Base-by-base conservation (phyloP, 2,329 filamentous ascomycete genomes). In the Massarina eburnea region DNA sequence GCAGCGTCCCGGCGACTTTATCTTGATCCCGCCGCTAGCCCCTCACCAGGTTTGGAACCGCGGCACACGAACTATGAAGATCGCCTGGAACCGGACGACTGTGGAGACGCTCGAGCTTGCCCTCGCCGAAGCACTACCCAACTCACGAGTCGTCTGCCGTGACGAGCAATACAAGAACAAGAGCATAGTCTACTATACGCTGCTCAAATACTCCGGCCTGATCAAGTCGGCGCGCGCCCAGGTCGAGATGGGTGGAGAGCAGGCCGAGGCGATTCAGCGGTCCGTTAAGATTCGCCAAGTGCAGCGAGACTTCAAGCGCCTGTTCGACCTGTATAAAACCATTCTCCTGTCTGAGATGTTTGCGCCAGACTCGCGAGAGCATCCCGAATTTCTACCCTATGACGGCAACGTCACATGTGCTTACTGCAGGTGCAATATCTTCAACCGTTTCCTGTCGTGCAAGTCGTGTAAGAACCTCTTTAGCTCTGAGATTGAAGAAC, bases 101-200 rank as follows among this genome's bases (percentile, higher is more conserved):
- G 87, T 88, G 2, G 91, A 97, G 62, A 97, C 94, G 0, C 78
- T 99, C 3, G 87, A 92, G 54, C 76, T 95, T 67, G 94, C 92
- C 1, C 70, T 97, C 17, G 80, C 84, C 48, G 94, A 97, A 73
- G 91, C 92, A 1, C 77, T 99, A 2, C 91, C 91, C 0, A 90
- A 91, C 58, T 89, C 91, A 8, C 83, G 91, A 10, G 82, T 96
- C 57, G 92, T 97, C 2, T 97, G 94, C 65, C 87, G 94, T 29
- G 94, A 99, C 57, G 94, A 99, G 67, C 92, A 97, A 68, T 99
- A 99, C 76, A 97, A 97, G 69, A 96, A 95, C 73, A 97, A 97
- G 68, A 89, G 91, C 4, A 96, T 97, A 46, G 79, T 96, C 35
- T 96, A 91, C 68, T 96, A 86, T 65, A 89, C 91, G 0, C 77